Base-by-base conservation (phyloP, 1,284 basidiomycete species). In the Porogramme epimiltina region DNA sequence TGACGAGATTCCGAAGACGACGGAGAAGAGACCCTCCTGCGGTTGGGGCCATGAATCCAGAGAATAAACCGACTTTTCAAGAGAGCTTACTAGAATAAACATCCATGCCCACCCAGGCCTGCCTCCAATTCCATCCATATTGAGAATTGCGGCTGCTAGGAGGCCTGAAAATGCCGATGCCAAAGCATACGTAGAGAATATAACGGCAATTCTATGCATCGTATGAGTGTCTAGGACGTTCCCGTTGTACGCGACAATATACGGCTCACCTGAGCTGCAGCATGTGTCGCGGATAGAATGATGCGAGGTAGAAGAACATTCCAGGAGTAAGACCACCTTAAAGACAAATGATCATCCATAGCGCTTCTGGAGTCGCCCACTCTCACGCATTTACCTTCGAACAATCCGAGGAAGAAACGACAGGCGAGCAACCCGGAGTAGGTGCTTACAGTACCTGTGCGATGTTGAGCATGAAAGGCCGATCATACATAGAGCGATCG, bases 91-190 rank as follows among this genome's bases (percentile, higher is more conserved):
- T 31, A 92, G 71, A 54, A 91, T 90, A 68, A 90, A 88, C 49
- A 89, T 87, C 85, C 84, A 86, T 15, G 76, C 73, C 77, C 79
- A 81, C 15, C 71, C 85, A 20, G 78, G 72, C 59, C 77, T 81
- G 25, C 84, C 81, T 2, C 78, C 85, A 24, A 89, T 65, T 11
- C 84, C 84, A 55, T 87, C 70, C 84, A 87, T 85, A 40, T 88
- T 84, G 10, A 74, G 73, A 31, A 88, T 88, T 2, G 80, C 85
- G 16, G 80, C 78, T 33, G 85, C 79, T 15, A 87, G 70, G 9
- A 85, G 73, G 25, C 84, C 83, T 62, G 84, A 83, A 66, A 89
- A 89, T 8, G 85, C 85, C 15, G 85, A 85, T 6, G 85, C 80
- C 19, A 87, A 70, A 0, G 85, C 86, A 1, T 84, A 82, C 25